Evolutionary conservation across 768 basidiomycete genomes (phyloP), one percentile per base, ranked within the genome.

Genomic region (Mycena sanguinolenta): DNA sequence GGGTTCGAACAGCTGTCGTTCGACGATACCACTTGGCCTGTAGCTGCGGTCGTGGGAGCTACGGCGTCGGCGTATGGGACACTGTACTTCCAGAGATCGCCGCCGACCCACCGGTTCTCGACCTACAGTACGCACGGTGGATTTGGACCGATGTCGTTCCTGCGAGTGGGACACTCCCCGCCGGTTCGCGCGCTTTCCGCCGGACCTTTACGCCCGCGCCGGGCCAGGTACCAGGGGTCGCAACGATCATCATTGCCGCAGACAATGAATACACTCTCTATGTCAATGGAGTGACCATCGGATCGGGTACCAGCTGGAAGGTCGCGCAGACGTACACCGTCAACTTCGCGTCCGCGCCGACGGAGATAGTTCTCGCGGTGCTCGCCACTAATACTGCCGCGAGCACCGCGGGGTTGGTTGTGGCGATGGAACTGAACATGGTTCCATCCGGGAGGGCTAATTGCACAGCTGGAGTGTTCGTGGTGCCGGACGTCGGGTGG

Each of bases 341-440:
- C 53, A 58, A 69, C 60, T 63, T 69, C 10, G 42, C 23, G 14
- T 13, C 68, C 7, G 3, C 53, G 10, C 32, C 62, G 3, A 13
- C 38, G 13, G 57, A 64, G 38, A 13, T 69, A 12, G 62, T 69
- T 2, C 36, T 63, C 39, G 68, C 68, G 0, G 68, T 69, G n/a
- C 46, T 58, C 23, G 62, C 46, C 0, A 63, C 32, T 1, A 69
- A 69, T n/a, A 39, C 54, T 14, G 67, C 30, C 16, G 53, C 67
- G 25, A 52, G 61, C 19, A 3, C 25, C 6, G 67, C 67, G 19
- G 67, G 67, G 9, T 17, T 69, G 13, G 6, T 63, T 7, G 32
- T 58, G 34, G 54, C 16, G 3, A 57, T 63, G 54, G 67, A 69
- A 34, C 25, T 69, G 28, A 69, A 69, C 44, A 69, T 69, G 67